phyloP scores from a whole-genome alignment of 2,329 filamentous ascomycete genomes.

The Ascochyta rabiei region DNA sequence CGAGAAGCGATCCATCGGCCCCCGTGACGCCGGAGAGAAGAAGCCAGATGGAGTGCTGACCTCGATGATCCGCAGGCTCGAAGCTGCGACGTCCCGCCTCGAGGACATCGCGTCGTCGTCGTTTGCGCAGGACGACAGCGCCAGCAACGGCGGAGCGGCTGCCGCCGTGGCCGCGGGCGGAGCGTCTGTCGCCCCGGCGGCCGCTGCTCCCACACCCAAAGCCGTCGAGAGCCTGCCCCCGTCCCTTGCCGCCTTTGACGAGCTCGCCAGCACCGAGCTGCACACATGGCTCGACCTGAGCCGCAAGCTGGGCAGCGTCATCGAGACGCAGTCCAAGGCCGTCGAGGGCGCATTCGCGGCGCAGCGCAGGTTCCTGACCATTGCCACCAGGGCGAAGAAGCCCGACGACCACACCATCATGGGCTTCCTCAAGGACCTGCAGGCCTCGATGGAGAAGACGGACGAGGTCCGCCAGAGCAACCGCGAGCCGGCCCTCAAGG shows the following conservation, averaged over 20 bases:
- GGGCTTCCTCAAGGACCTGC: conserved; percentile 84
- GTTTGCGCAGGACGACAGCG: conserved; percentile 58
- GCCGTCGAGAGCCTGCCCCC: conserved; percentile 53
- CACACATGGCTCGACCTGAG: conserved; percentile 79
- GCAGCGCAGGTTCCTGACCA: conserved; percentile 85
- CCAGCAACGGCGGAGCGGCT: conserved; percentile 33
- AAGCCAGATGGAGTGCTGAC: conserved; percentile 56
- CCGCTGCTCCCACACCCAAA: conserved; percentile 43
- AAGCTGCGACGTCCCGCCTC: conserved; percentile 93
- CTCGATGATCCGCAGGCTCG: conserved; percentile 70
- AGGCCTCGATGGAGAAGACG: conserved; percentile 79
- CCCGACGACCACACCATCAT: conserved; percentile 76
- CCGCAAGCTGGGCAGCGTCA: conserved; percentile 74
- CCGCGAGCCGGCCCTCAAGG: conserved; percentile 74
- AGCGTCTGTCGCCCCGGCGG: conserved; percentile 40
- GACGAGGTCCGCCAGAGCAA: conserved; percentile 83
- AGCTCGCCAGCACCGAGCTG: conserved; percentile 74
- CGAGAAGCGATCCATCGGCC: conserved; percentile 19
- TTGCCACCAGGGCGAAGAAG: conserved; percentile 91
- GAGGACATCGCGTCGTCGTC: conserved; percentile 92
- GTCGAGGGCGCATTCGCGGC: conserved; percentile 75
- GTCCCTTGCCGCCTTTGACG: conserved; percentile 89
- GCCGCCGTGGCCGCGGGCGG: conserved; percentile 36
- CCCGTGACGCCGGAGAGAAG: conserved; percentile 24
- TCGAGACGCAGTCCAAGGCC: conserved; percentile 72